Base-by-base conservation (phyloP, 345 rosid species). In the Lepidium didymum region DNA sequence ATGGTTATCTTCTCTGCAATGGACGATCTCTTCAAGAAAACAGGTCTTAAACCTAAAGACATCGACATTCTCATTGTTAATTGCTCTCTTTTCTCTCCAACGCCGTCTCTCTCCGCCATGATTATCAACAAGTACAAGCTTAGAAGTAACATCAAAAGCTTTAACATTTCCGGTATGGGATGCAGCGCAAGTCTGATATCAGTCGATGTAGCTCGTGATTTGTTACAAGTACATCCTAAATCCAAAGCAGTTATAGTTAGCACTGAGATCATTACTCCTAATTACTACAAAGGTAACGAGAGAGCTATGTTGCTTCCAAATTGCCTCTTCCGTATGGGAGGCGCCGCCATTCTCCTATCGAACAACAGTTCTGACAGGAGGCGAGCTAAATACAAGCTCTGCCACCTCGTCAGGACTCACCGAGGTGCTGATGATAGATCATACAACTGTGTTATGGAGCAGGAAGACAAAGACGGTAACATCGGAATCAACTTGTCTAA, bases 221-320 rank as follows among this genome's bases (percentile, higher is more conserved):
- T 89, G 73, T 82, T 89, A 59, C 90, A 84, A 70, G 87, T 82
- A 4, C 87, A 86, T 55, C 88, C 90, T 4, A 85, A 83, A 63
- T 85, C 96, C 3, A 83, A 85, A 63, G 96, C 88, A 0, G 82
- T 89, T 6, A 78, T 86, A 9, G 80, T 89, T 4, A 86, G 92
- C 76, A 85, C 92, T 0, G 96, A 86, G 79, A 86, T 86, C 79
- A 86, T 86, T 25, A 86, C 88, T 3, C 92, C 90, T 0, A 89
- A 86, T 57, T 83, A 82, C 55, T 89, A 89, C 71, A 29, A 85
- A 45, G 96, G 96, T 0, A 89, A 83, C 0, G 92, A 83, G 63
- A 75, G 90, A 77, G 88, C 96, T n/a, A 89, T 85, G 96, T 86
- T 89, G 50, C 84, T 89, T 8, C 88, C 92, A 14, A 89, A 89